Percentiles rank a stretch among this genome's conserved stretches.
phyloP scores from a whole-genome alignment of 129 eudicot genomes.

The Lactuca saligna region DNA sequence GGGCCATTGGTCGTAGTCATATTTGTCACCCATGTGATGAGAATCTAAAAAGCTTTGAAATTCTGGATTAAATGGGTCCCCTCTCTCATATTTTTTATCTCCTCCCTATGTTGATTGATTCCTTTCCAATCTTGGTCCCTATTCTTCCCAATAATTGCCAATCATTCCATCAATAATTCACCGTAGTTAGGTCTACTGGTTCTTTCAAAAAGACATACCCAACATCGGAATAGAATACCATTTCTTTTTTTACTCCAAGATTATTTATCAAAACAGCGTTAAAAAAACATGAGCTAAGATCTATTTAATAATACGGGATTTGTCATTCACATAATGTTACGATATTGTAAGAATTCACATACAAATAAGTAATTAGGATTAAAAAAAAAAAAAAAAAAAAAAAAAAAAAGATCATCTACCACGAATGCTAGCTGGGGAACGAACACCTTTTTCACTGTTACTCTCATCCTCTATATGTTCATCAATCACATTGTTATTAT shows the following conservation, averaged over 20 bases:
- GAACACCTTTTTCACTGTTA: conserved; percentile 51
- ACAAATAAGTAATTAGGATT: conserved; percentile 10
- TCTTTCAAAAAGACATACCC: neutral
- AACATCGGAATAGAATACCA: neutral
- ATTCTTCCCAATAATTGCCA: conserved; percentile 28
- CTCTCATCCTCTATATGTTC: conserved; percentile 58
- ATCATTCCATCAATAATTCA: conserved; percentile 25
- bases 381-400: neutral
- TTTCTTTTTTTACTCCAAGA: too few species aligned
- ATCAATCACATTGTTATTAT: conserved; percentile 45
- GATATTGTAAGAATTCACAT: conserved; percentile 18
- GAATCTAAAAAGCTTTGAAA: conserved; percentile 21
- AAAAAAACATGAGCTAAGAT: neutral
- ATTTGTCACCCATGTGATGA: conserved; percentile 37
- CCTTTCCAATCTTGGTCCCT: neutral
- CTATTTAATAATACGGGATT: conserved; percentile 3
- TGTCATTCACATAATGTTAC: conserved; percentile 9
- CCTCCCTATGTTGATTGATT: conserved; percentile 14
- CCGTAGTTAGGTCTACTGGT: neutral
- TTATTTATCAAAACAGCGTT: too few species aligned
- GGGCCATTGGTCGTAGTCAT: conserved; percentile 15
- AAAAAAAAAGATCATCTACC: conserved; percentile 63
- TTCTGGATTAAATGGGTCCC: conserved; percentile 36
- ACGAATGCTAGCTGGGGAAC: conserved; percentile 52
- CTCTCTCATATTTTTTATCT: neutral